Evolutionary conservation across 305 asterid species (phyloP).

Genomic region (Fraxinus latifolia): DNA sequence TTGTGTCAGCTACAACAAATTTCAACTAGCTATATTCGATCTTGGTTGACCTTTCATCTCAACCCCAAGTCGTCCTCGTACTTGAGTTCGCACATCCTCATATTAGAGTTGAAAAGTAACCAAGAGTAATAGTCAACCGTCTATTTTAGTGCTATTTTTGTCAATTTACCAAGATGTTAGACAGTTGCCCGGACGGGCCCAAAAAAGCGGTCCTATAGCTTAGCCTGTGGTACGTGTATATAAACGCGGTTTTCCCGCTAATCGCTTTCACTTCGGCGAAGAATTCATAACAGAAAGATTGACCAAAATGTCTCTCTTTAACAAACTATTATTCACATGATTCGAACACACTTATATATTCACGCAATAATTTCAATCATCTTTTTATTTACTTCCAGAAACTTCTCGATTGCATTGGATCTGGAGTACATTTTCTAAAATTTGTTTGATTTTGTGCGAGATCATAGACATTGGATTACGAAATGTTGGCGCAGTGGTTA

Average conservation of each 20-base stretch:
- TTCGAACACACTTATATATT: not conserved
- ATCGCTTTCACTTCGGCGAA: not conserved
- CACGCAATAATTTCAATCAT: not conserved
- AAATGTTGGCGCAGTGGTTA: slow-evolving; percentile 14
- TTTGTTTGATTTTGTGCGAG: not conserved
- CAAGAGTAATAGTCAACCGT: not conserved
- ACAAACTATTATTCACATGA: not conserved
- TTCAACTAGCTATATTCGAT: not conserved
- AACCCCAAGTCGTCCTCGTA: not conserved
- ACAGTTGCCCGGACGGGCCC: not conserved
- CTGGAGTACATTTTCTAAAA: not conserved
- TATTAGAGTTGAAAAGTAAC: not conserved
- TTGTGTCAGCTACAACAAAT: not conserved
- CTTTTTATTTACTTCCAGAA: not conserved
- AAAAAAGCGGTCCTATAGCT: not conserved
- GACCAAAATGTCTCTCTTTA: not conserved
- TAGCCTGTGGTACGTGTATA: slow-evolving; percentile 17
- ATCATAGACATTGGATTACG: not conserved
- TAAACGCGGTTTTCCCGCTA: slow-evolving; percentile 44
- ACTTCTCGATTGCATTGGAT: not conserved
- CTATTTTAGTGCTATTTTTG: not conserved
- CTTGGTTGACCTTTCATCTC: not conserved
- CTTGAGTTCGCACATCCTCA: not conserved
- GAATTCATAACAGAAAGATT: slow-evolving; percentile 12
- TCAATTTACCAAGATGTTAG: not conserved